Evolutionary conservation across 2,329 filamentous ascomycete species (phyloP).

Genomic region (Gliomastix tumulicola): DNA sequence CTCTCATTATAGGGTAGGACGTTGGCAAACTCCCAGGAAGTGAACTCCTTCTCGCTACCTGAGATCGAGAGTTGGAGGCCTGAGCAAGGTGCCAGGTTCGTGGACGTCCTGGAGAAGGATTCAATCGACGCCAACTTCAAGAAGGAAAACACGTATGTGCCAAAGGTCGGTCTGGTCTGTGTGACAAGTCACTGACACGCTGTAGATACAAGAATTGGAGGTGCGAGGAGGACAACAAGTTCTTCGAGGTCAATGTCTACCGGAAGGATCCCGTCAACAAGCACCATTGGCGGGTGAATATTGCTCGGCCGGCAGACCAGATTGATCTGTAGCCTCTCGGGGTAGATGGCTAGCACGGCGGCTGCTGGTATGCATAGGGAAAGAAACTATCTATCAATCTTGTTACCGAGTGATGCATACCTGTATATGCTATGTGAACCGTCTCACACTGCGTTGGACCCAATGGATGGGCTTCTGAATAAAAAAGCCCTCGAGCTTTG

Average conservation of each 20-base stretch:
- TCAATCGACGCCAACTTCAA: conserved; percentile 32
- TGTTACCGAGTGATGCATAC: too few species aligned
- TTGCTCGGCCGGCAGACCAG: conserved; percentile 27
- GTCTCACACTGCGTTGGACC: too few species aligned
- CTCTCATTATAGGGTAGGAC: too few species aligned
- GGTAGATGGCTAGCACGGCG: too few species aligned
- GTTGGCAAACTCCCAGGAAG: too few species aligned
- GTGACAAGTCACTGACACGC: neutral
- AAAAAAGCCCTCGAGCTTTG: too few species aligned
- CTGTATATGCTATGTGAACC: too few species aligned
- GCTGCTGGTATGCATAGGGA: too few species aligned
- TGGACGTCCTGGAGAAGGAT: conserved; percentile 25
- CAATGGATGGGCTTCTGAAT: too few species aligned
- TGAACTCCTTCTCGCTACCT: too few species aligned
- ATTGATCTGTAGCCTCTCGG: conserved; percentile 37
- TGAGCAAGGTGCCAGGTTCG: conserved; percentile 13
- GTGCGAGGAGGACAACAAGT: conserved; percentile 32
- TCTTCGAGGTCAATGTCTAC: conserved; percentile 42
- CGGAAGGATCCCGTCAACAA: conserved; percentile 35
- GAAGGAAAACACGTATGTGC: conserved; percentile 33
- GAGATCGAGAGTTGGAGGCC: too few species aligned
- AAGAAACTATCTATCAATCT: too few species aligned
- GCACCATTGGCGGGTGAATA: conserved; percentile 35
- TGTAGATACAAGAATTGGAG: conserved; percentile 39
- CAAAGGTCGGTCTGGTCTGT: neutral